Base-by-base conservation (phyloP, 805 yeast genomes). In the Teunomyces barrocoloradensis region DNA sequence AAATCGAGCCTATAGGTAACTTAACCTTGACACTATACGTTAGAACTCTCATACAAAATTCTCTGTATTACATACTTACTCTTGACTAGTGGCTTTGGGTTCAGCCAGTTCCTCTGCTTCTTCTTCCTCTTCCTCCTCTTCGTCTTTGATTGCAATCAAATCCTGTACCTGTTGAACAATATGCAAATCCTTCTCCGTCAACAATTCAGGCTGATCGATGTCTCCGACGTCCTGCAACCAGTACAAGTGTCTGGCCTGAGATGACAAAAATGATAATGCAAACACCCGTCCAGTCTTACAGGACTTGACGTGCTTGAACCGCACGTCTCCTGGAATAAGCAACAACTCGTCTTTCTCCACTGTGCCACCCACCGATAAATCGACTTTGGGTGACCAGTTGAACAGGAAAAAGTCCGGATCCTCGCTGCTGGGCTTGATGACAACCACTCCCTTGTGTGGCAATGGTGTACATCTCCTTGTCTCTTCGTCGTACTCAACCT, bases 251-350 rank as follows among this genome's bases (percentile, higher is more conserved):
- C 71, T 77, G 50, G 84, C 83, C 42, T 87, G 86, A 23, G 88
- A 78, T 48, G 82, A 74, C 54, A 75, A 71, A 62, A 85, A 85
- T 50, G 79, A 77, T 65, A 85, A 74, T 20, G 84, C 82, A 54
- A 81, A 84, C 12, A 89, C 90, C 51, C 96, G 74, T 12, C 96
- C 96, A 0, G 89, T 79, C 37, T 69, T 77, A 64, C 95, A 86
- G 25, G 87, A 80, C 43, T 74, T 65, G 38, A 87, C 80, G 46
- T 80, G 87, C 52, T 79, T 78, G 82, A 90, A 87, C 37, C 84
- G 80, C 44, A 87, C 92, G 59, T 89, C 96, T 1, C 95, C 96
- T 0, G 95, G 94, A 55, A 89, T 82, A 37, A 89, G 79, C 53
- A 88, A 71, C 49, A 87, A 73, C 53, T 84, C 90, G 46, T 82